Base-by-base conservation (phyloP, 2,329 filamentous ascomycete genomes). In the Diaporthe helianthi region DNA sequence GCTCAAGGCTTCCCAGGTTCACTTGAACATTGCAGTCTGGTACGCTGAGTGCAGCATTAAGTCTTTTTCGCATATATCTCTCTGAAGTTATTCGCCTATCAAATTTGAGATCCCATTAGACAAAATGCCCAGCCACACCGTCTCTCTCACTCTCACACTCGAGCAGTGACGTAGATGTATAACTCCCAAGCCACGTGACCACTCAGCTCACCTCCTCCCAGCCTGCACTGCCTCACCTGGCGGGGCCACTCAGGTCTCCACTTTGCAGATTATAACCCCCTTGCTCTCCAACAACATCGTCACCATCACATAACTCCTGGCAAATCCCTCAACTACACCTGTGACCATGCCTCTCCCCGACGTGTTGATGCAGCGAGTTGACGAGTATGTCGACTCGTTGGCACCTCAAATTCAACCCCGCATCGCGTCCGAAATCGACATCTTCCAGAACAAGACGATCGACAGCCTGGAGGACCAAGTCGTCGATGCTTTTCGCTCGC, bases 371-470 rank as follows among this genome's bases (percentile, higher is more conserved):
- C 19, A 63, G 58, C 19, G n/a, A 19, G 58, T 83, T 2, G 82
- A 83, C 76, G 78, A 82, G 19, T 83, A 83, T 61, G 81, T 83
- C 74, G 82, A 83, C 77, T 83, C 81, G 0, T 80, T 83, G 4
- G 80, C 80, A 2, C 82, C 82, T 7, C 80, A 83, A 72, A 83
- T 83, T 66, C 80, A 83, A 71, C 81, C 82, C 74, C 81, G 80
- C 78, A 82, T 84, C 75, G 76, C 80, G 17, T 69, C 77, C 17
- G 82, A 84, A 76, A 78, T 83, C 58, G 80, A 83, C 61, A 70
- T 74, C 7, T 83, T 83, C 71, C 82, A 83, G 72, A 74, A 76
- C 63, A 82, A 81, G 74, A 83, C 82, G 70, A 82, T 84, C 74
- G 82, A 83, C 73, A 79, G 76, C 22, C 73, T 84, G n/a, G 82